Evolutionary conservation across 805 yeast species (phyloP), one percentile per base, ranked within the genome.

Genomic region (Saturnispora quitensis): DNA sequence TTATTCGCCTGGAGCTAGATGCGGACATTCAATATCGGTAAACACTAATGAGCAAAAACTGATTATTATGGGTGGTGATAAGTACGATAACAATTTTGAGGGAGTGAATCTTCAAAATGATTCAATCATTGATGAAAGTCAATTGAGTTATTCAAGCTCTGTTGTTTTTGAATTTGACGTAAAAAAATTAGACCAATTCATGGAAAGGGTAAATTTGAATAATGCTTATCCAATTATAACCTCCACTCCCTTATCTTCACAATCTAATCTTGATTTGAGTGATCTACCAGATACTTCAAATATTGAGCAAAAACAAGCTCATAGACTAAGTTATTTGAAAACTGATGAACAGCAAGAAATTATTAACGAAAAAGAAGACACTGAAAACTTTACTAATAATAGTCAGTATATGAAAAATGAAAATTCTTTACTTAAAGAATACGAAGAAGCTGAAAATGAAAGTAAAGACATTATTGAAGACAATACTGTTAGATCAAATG

Each of bases 41-140:
- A 66, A 86, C 51, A 72, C 83, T 47, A 77, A 74, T 25, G 79
- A 78, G 55, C 80, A 87, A 61, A 86, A 83, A 67, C 62, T 91
- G 35, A 63, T 90, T 12, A 78, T 91, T 15, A 83, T 95, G 86
- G 99, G 99, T 43, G 98, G 99, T 53, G 96, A 89, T 66, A 77
- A 81, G 58, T 77, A 80, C 56, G 91, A 86, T 52, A 80, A 78
- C 50, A 75, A 78, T 59, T 62, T 63, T 45, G 40, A 52, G 5
- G 56, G 56, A 38, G 58, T 62, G 9, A 54, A 59, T 9, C 63
- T 59, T 43, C 52, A 58, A 5, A 45, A 55, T 31, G 57, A 57
- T 47, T 48, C 55, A 8, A 48, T 51, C 3, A 58, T 68, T 28
- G 66, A 66, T 53, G 68, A 62, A 28, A 55, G 62, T n/a, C 60